Conservation (phyloP, 176 grass and related monocot species). For the Pharus latifolius region DNA sequence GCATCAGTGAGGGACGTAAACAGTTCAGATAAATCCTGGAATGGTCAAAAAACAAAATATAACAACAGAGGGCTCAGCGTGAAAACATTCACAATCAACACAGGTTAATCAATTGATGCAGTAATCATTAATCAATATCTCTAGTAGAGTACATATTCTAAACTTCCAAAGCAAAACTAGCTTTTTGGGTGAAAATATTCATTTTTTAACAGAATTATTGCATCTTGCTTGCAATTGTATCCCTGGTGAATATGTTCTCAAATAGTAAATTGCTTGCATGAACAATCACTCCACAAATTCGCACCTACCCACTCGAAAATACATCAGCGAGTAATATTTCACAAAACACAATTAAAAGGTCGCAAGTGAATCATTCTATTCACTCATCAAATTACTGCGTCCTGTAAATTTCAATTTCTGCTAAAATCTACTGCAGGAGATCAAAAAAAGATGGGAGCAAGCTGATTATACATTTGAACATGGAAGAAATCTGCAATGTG, state of each 20-base stretch:
- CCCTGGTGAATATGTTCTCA: too few relatives aligned
- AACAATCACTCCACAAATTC: too few relatives aligned
- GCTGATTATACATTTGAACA: background rate
- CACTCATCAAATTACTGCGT: background rate
- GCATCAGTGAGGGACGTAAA: constrained; percentile 51
- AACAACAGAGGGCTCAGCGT: background rate
- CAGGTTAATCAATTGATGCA: background rate
- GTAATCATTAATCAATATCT: background rate
- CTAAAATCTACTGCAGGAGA: background rate
- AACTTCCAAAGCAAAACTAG: background rate
- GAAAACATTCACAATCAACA: background rate
- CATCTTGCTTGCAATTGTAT: too few relatives aligned
- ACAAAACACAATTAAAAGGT: background rate
- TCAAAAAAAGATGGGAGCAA: background rate
- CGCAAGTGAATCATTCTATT: background rate
- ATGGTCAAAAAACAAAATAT: constrained; percentile 1
- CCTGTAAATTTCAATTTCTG: constrained; percentile 14
- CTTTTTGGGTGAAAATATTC: background rate
- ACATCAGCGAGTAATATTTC: background rate
- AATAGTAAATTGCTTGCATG: too few relatives aligned
- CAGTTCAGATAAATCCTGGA: constrained; percentile 39
- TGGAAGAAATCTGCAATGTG: background rate
- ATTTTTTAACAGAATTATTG: background rate
- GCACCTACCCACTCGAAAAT: background rate
- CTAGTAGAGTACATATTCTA: background rate